Evolutionary conservation across 768 basidiomycete genomes (phyloP), one percentile per base, ranked within the genome.

Genomic region (Boletus vermiculosoides): DNA sequence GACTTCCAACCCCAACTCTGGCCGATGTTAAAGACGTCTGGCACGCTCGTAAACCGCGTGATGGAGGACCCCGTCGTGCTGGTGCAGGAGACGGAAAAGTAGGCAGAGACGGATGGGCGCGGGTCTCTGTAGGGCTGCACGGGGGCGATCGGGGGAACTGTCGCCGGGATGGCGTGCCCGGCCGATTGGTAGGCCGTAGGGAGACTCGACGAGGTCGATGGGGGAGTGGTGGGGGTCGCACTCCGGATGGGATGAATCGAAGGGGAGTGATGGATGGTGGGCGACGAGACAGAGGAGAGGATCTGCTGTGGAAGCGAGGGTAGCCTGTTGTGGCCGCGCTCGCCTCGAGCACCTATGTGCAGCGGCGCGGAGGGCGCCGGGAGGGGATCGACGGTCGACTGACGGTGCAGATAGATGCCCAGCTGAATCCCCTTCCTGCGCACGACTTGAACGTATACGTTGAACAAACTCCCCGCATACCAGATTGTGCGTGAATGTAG

Each of bases 1-100:
- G 79, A 81, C 74, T 93, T 94, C 94, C 94, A 95, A 0, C 94
- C 94, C 94, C 93, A 96, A 60, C 89, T 92, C 77, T 94, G 92
- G 57, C 85, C 85, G 45, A 93, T 79, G 30, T 86, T 79, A 68
- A 97, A 96, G 44, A 82, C 79, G 66, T 97, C 94, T 1, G 94
- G 94, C 4, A 87, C 82, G 60, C 91, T 94, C 47, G 86, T 83
- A 69, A 96, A 96, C 39, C 86, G 79, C 51, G 91, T 94, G 66
- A 93, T 78, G 31, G 86, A 86, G 8, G 90, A 84, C 3, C 94
- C 93, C 7, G 88, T 86, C 18, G 86, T 84, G 56, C 85, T 91
- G 0, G 89, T 82, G 65, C 94, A 95, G 55, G 84, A 84, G 54
- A 96, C 86, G 25, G 83, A 81, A 67, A 97, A 97, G 71, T 92